These are phyloP conservation scores for Jacaranda mimosifolia DNA, from an alignment of 257 asterid species.

Conservation along the genomic window DNA sequence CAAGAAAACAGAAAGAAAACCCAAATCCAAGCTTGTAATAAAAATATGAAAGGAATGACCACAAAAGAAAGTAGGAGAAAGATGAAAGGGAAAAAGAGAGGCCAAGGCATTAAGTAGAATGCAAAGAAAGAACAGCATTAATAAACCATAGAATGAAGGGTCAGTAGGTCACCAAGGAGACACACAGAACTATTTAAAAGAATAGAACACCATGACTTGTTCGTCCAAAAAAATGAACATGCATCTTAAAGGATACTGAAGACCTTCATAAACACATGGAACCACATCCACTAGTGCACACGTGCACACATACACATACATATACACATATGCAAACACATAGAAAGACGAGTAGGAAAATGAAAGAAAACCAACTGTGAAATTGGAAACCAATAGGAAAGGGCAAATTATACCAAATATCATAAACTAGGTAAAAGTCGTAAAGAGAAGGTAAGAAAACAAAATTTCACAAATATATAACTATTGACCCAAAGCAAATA, in stretches of 20 bases:
- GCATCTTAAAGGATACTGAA: constrained; percentile 5
- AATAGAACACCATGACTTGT: not conserved
- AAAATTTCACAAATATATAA: not conserved
- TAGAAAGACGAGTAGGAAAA: not conserved
- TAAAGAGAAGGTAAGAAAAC: constrained; percentile 18
- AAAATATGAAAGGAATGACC: not conserved
- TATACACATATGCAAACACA: constrained; percentile 8
- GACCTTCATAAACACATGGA: constrained; percentile 19
- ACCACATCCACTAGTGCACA: not conserved
- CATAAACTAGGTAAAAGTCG: not conserved
- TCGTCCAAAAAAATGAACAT: not conserved
- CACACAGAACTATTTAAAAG: not conserved
- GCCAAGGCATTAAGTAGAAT: constrained; percentile 9
- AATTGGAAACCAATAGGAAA: constrained; percentile 4
- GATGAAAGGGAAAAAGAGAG: not conserved
- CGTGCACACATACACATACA: not conserved
- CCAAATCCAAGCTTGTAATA: constrained; percentile 1
- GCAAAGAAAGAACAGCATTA: constrained; percentile 1
- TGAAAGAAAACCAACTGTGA: constrained; percentile 1
- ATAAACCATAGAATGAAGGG: not conserved
- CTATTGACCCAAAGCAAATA: constrained; percentile 20
- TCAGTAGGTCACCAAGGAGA: too few relatives aligned
- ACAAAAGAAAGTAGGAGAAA: not conserved
- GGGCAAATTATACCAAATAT: not conserved
- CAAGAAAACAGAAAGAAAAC: not conserved